These are phyloP conservation scores for Mangifera indica DNA, from an alignment of 345 rosid species.

Conservation along the genomic window DNA sequence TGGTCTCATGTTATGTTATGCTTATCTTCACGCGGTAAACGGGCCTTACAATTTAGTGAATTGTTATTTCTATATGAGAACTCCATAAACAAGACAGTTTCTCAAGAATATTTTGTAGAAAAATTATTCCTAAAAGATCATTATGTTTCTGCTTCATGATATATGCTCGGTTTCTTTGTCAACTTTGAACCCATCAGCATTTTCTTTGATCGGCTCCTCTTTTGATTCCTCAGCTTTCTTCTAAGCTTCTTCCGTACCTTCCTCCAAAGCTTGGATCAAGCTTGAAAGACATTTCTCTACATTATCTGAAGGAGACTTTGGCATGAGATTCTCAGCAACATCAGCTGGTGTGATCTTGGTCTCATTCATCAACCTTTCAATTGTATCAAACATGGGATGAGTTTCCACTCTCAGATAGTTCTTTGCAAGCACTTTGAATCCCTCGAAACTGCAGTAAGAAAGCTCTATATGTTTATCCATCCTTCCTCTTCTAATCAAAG, in stretches of 20 bases:
- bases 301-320: slow-evolving; percentile 36
- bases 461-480: slow-evolving; percentile 61
- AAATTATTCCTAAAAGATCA: slow-evolving; percentile 2
- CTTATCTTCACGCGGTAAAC: background rate
- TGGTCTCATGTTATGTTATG: background rate
- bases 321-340: slow-evolving; percentile 55
- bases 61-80: background rate
- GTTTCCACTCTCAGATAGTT: slow-evolving; percentile 40
- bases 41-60: background rate
- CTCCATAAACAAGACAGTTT: background rate
- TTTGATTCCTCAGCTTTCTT: slow-evolving; percentile 6
- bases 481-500: slow-evolving; percentile 64
- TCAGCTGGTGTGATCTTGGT: slow-evolving; percentile 49
- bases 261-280: slow-evolving; percentile 43
- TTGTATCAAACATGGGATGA: slow-evolving; percentile 34
- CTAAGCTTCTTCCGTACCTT: slow-evolving; percentile 25
- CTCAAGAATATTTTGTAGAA: background rate
- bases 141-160: background rate
- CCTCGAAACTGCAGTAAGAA: slow-evolving; percentile 46
- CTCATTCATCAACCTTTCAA: slow-evolving; percentile 29
- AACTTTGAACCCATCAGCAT: slow-evolving; percentile 12
- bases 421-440: slow-evolving; percentile 48
- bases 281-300: slow-evolving; percentile 36
- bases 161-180: background rate
- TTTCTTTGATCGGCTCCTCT: slow-evolving; percentile 15